Evolutionary conservation across 805 yeast genomes (phyloP).

Genomic region (Sugiyamaella chiloensis): DNA sequence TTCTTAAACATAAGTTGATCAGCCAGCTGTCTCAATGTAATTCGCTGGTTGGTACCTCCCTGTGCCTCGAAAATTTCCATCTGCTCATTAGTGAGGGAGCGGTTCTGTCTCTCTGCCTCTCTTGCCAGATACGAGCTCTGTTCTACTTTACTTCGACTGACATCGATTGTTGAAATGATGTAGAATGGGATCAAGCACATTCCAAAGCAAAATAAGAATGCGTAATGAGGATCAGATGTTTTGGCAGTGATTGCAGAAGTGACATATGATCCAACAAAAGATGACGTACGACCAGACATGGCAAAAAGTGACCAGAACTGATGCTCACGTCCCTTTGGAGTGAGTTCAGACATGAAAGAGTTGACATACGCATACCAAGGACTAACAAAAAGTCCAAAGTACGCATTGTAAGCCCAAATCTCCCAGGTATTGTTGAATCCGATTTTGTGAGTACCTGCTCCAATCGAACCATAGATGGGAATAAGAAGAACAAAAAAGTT

Average conservation of each 20-base stretch:
- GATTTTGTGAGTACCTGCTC: constrained; percentile 12
- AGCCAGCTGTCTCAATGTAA: constrained; percentile 8
- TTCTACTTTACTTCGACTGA: constrained; percentile 12
- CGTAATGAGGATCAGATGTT: constrained; percentile 15
- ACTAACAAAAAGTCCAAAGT: constrained; percentile 14
- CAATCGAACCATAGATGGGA: constrained; percentile 16
- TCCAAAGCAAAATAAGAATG: constrained; percentile 16
- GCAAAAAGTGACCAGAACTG: constrained; percentile 18
- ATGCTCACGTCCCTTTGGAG: constrained; percentile 15
- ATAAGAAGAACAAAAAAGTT: constrained; percentile 13
- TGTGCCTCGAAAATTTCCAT: constrained; percentile 15
- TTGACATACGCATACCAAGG: constrained; percentile 18
- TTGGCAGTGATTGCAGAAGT: constrained; percentile 19
- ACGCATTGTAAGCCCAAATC: constrained; percentile 19
- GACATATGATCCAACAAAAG: constrained; percentile 18
- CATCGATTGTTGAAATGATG: constrained; percentile 13
- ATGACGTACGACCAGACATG: constrained; percentile 16
- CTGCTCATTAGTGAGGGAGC: constrained; percentile 13
- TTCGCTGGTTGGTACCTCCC: constrained; percentile 6
- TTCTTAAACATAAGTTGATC: constrained; percentile 6
- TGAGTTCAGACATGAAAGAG: constrained; percentile 17
- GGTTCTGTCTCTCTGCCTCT: constrained; percentile 15
- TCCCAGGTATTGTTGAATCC: constrained; percentile 17
- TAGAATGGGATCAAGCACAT: constrained; percentile 16
- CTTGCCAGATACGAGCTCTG: constrained; percentile 11